Percentiles rank a stretch among this genome's conserved stretches.
Evolutionary conservation across 768 basidiomycete species (phyloP).

Genomic region (Sarcodon sp.): DNA sequence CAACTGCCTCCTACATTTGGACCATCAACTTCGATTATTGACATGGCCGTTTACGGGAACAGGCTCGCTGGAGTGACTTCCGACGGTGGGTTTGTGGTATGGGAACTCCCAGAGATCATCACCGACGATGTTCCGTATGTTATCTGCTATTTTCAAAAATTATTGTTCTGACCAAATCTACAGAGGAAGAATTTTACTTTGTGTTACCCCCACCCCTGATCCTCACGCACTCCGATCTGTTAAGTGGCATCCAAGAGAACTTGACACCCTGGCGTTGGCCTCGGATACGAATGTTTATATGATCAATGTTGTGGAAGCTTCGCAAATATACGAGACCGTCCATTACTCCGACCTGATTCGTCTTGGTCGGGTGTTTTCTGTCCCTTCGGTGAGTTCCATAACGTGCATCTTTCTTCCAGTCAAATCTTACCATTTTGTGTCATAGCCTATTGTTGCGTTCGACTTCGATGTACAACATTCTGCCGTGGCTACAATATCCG

Average conservation of each 20-base stretch:
- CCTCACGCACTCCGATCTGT: constrained; percentile 62
- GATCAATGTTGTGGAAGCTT: constrained; percentile 56
- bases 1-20: constrained; percentile 57
- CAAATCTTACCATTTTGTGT: not conserved
- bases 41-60: constrained; percentile 80
- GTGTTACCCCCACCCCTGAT: constrained; percentile 49
- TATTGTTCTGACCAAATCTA: constrained; percentile 4
- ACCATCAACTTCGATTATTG: constrained; percentile 49
- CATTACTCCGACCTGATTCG: constrained; percentile 57
- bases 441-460: constrained; percentile 70
- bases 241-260: constrained; percentile 82
- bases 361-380: constrained; percentile 53
- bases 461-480: constrained; percentile 74
- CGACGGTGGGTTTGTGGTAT: constrained; percentile 82
- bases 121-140: constrained; percentile 81
- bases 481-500: constrained; percentile 70
- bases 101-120: constrained; percentile 75
- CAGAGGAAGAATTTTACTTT: constrained; percentile 58
- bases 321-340: constrained; percentile 48
- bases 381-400: constrained; percentile 48
- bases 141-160: constrained; percentile 1
- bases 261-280: constrained; percentile 72
- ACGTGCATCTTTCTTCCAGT: not conserved
- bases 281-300: constrained; percentile 66
- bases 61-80: constrained; percentile 78